Conservation (phyloP, 2,329 filamentous ascomycete species). For the Fusarium algeriense region DNA sequence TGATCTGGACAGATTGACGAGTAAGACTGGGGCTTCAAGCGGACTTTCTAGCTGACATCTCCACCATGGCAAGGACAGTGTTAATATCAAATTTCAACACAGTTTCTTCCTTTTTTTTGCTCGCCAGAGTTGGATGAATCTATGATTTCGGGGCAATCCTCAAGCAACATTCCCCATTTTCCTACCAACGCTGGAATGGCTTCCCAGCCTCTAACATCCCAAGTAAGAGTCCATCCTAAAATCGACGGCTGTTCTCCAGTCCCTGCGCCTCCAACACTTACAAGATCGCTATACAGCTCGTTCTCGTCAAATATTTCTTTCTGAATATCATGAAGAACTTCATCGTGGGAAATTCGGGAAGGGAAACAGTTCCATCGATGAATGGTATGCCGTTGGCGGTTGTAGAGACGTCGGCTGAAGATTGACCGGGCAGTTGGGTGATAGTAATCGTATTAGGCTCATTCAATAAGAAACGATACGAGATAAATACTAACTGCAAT, state of each 20-base stretch:
- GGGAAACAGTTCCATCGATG: background rate
- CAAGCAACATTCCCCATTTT: background rate
- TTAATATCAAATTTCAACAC: background rate
- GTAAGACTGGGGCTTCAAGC: background rate
- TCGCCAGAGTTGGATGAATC: too few relatives aligned
- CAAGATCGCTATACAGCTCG: background rate
- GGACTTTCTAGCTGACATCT: too few relatives aligned
- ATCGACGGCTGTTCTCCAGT: background rate
- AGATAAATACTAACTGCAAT: too few relatives aligned
- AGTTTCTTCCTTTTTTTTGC: too few relatives aligned
- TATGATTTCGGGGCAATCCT: background rate
- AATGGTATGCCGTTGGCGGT: background rate
- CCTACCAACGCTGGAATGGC: background rate
- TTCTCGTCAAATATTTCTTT: background rate
- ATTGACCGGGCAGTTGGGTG: background rate
- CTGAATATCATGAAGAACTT: background rate
- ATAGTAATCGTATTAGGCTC: background rate
- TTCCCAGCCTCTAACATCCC: background rate
- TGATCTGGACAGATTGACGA: background rate
- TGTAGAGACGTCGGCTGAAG: background rate
- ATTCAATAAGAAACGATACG: background rate
- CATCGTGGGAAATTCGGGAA: background rate
- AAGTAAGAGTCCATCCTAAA: background rate
- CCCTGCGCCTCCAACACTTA: background rate
- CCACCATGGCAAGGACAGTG: too few relatives aligned